These are phyloP conservation scores for Vaucheria bursata DNA, from an alignment of 352 stramenopile genomes.

Conservation along the genomic window DNA sequence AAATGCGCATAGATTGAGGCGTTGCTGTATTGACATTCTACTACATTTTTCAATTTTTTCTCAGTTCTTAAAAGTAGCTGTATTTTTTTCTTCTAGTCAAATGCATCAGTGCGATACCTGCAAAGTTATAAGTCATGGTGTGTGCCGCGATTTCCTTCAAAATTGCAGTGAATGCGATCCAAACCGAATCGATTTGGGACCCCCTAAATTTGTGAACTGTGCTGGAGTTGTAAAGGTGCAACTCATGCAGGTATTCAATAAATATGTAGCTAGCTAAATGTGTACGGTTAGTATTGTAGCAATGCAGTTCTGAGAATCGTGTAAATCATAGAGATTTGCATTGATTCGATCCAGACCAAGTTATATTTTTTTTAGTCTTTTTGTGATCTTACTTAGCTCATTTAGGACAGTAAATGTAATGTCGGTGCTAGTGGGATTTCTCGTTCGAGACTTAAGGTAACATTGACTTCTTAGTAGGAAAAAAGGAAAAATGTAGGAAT, in stretches of 20 bases:
- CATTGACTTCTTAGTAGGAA: too few relatives aligned
- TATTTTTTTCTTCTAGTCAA: not conserved
- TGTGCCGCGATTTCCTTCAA: constrained; percentile 34
- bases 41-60: too few relatives aligned
- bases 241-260: constrained; percentile 27
- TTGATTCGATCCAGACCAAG: too few relatives aligned
- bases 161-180: not conserved
- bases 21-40: too few relatives aligned
- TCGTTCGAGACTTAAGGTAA: too few relatives aligned
- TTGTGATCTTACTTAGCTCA: not conserved
- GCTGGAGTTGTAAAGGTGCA: constrained; percentile 29
- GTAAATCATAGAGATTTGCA: too few relatives aligned
- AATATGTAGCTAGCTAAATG: constrained; percentile 4
- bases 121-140: constrained; percentile 18
- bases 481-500: too few relatives aligned
- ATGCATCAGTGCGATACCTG: constrained; percentile 24
- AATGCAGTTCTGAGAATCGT: not conserved
- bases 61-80: not conserved
- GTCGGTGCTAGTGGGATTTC: too few relatives aligned
- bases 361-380: not conserved
- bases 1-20: too few relatives aligned
- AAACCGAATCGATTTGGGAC: not conserved
- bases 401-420: too few relatives aligned
- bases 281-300: not conserved
- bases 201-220: constrained; percentile 16